phyloP scores from a whole-genome alignment of 306 rosid species.

The Fragaria vesca region DNA sequence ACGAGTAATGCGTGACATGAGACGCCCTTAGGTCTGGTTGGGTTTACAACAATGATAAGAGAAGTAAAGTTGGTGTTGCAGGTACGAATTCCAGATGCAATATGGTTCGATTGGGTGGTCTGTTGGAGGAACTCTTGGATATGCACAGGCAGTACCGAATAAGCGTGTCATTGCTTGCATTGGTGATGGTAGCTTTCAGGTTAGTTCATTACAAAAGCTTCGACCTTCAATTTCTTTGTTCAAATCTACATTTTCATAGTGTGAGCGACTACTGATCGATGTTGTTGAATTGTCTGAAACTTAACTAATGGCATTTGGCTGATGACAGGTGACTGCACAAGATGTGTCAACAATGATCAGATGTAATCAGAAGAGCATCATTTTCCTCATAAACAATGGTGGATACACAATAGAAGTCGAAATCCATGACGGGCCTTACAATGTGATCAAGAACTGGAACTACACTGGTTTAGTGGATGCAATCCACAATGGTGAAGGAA shows the following conservation, averaged over 20 bases:
- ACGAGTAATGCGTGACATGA: too few species aligned
- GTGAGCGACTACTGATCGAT: background rate
- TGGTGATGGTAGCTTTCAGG: constrained; percentile 58
- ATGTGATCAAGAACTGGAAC: constrained; percentile 59
- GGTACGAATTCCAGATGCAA: constrained; percentile 57
- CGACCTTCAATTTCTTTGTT: background rate
- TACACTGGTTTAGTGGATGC: constrained; percentile 46
- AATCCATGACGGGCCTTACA: constrained; percentile 51
- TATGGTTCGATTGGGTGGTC: constrained; percentile 60
- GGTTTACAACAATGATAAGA: constrained; percentile 3
- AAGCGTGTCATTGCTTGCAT: constrained; percentile 55
- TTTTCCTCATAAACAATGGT: constrained; percentile 49
- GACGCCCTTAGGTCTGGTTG: too few species aligned
- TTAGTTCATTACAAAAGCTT: constrained; percentile 2
- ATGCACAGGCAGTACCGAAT: constrained; percentile 43
- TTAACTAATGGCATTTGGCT: background rate
- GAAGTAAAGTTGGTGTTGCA: constrained; percentile 36
- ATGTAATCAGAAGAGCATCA: constrained; percentile 35
- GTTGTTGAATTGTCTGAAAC: constrained; percentile 1
- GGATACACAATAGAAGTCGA: constrained; percentile 56
- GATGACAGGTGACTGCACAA: constrained; percentile 42
- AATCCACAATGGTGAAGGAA: constrained; percentile 49
- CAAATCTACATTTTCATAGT: background rate
- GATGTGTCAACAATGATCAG: constrained; percentile 48
- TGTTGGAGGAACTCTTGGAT: constrained; percentile 52